Evolutionary conservation across 169 alveolate species (phyloP), one percentile per base, ranked within the genome.

Genomic region (Blepharisma undulans): DNA sequence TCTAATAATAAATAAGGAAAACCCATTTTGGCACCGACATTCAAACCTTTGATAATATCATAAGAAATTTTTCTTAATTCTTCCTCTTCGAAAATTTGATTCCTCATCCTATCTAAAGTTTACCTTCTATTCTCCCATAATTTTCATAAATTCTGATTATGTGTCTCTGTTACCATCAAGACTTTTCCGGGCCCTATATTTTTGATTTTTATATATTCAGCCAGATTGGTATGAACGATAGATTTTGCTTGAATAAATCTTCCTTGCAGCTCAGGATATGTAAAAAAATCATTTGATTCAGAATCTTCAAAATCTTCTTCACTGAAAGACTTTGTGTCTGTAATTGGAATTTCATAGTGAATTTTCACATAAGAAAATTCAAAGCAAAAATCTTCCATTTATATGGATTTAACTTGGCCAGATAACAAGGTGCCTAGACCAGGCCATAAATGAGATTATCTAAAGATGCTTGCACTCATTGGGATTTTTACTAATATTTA

Each of bases 241-340:
- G 33, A 21, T 30, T 82, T 82, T 21, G 36, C 27, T 22, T 22
- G 22, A 25, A 60, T 22, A 82, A 36, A 82, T 30, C 89, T 34
- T 48, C 76, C 72, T n/a, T 82, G 60, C 18, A 82, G 22, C 76
- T 82, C 89, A 82, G 89, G 77, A 22, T n/a, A 21, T 48, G 89
- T 22, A 60, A 36, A 36, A 34, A 25, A 25, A 74, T 29, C 33
- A 74, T 22, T 74, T 10, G 80, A 14, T 29, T 74, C 80, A 74
- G 80, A 25, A 22, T 22, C 33, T 74, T 74, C 80, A 74, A 22
- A 25, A 74, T 74, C 80, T 22, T 29, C 30, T 18, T 74, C 80
- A 74, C 80, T 74, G 10, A 25, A 29, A 18, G 80, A 74, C 30
- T 22, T 25, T 1, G 33, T 22, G 29, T 74, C 80, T 25, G 48